A percentile compares a stretch with the other conserved stretches of the same genome.
Conservation (phyloP, 176 grass and related monocot genomes). For the Thalia dealbata region DNA sequence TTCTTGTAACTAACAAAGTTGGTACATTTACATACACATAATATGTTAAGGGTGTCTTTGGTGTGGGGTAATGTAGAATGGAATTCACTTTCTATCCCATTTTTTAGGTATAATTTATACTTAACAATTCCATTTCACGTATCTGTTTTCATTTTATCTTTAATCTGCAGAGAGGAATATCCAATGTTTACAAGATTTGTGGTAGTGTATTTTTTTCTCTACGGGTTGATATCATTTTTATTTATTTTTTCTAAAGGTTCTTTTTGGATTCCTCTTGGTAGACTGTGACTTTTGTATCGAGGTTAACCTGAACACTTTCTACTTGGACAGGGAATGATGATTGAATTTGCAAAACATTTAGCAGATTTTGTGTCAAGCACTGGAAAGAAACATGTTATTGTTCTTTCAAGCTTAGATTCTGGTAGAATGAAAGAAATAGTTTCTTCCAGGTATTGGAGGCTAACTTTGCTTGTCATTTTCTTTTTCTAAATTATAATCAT, state of each 20-base stretch:
- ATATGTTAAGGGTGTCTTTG: no score
- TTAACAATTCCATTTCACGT: background rate
- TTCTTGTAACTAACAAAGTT: no score
- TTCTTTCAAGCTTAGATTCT: constrained; percentile 94
- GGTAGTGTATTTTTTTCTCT: background rate
- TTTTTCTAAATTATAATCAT: background rate
- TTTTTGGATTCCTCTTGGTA: background rate
- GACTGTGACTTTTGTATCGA: background rate
- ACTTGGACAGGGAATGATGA: constrained; percentile 61
- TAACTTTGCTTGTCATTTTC: constrained; percentile 9
- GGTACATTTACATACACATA: no score
- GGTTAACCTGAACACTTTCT: constrained; percentile 7
- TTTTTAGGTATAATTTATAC: no score
- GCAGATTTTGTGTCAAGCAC: constrained; percentile 45
- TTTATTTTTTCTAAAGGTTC: background rate
- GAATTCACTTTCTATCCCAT: no score
- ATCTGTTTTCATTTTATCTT: background rate
- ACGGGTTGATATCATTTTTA: background rate
- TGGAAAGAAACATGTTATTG: constrained; percentile 64
- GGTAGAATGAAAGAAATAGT: constrained; percentile 68
- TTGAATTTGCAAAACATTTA: constrained; percentile 80
- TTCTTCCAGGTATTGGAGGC: constrained; percentile 62
- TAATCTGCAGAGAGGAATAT: background rate
- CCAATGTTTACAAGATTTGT: background rate
- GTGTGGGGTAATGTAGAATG: no score